phyloP scores from a whole-genome alignment of 495 filamentous ascomycete genomes.

The Ascobolus immersus region DNA sequence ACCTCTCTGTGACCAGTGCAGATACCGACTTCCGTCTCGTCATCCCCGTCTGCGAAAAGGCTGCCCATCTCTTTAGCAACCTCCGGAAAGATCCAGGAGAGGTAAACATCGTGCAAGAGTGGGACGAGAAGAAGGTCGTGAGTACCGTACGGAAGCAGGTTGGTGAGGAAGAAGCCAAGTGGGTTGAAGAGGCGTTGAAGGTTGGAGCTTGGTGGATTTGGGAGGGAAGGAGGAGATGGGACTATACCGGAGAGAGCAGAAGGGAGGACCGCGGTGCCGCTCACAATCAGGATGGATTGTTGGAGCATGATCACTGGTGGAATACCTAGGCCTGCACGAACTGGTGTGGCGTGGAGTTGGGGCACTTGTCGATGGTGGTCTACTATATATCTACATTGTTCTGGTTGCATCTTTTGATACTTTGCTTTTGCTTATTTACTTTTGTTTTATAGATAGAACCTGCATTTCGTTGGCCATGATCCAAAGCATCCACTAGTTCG shows the following conservation, averaged over 20 bases:
- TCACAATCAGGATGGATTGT: conserved; percentile 8
- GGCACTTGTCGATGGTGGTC: too few species aligned
- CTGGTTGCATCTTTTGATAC: too few species aligned
- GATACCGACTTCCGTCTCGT: conserved; percentile 19
- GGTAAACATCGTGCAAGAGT: conserved; percentile 15
- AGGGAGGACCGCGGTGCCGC: conserved; percentile 4
- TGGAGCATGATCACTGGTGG: conserved; percentile 12
- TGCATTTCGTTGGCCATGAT: too few species aligned
- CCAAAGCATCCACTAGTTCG: too few species aligned
- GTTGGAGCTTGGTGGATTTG: conserved; percentile 22
- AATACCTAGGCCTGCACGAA: too few species aligned
- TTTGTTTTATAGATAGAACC: too few species aligned
- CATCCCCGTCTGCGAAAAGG: conserved; percentile 19
- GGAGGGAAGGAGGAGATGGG: conserved; percentile 22
- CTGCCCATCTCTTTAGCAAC: conserved; percentile 20
- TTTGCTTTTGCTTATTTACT: too few species aligned
- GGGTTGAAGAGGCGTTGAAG: conserved; percentile 22
- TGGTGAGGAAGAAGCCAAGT: conserved; percentile 19
- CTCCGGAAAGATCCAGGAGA: conserved; percentile 19
- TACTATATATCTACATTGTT: too few species aligned
- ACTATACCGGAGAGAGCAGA: conserved; percentile 14
- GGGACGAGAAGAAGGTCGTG: conserved; percentile 15
- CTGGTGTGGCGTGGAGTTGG: too few species aligned
- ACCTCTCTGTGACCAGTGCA: conserved; percentile 20
- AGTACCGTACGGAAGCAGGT: conserved; percentile 13